Percentiles rank a stretch among this genome's conserved stretches.
These are phyloP conservation scores for Iberis amara DNA, from an alignment of 441 rosid genomes.

Conservation along the genomic window DNA sequence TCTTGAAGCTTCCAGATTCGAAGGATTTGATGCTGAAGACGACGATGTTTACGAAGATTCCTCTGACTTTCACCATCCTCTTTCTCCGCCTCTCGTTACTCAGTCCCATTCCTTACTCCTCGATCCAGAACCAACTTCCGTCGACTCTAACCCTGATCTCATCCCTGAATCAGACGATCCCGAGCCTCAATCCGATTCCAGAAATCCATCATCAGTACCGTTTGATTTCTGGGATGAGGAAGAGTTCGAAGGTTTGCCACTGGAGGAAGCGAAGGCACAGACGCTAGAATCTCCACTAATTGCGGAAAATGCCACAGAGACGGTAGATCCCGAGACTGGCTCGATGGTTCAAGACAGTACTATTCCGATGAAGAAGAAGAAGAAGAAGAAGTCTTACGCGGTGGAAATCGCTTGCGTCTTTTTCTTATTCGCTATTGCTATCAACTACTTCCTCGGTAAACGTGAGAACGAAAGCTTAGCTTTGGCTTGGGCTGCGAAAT, in stretches of 20 bases:
- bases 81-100: conserved; percentile 39
- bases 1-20: conserved; percentile 58
- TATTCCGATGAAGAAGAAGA: conserved; percentile 35
- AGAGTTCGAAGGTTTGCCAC: conserved; percentile 87
- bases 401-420: conserved; percentile 61
- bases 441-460: conserved; percentile 84
- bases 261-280: conserved; percentile 22
- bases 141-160: conserved; percentile 23
- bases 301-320: conserved; percentile 28
- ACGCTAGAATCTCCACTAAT: conserved; percentile 11
- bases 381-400: conserved; percentile 36
- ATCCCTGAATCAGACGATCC: conserved; percentile 11
- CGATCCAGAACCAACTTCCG: conserved; percentile 27
- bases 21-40: conserved; percentile 82
- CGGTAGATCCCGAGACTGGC: conserved; percentile 33
- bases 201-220: conserved; percentile 25
- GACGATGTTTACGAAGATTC: conserved; percentile 44
- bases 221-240: conserved; percentile 94
- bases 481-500: conserved; percentile 84
- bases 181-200: conserved; percentile 22
- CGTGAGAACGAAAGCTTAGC: conserved; percentile 88
- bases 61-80: conserved; percentile 31
- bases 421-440: conserved; percentile 53
- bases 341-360: conserved; percentile 20
- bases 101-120: conserved; percentile 38